Conservation (phyloP, 495 filamentous ascomycete species). For the Penicillium longicatenatum region DNA sequence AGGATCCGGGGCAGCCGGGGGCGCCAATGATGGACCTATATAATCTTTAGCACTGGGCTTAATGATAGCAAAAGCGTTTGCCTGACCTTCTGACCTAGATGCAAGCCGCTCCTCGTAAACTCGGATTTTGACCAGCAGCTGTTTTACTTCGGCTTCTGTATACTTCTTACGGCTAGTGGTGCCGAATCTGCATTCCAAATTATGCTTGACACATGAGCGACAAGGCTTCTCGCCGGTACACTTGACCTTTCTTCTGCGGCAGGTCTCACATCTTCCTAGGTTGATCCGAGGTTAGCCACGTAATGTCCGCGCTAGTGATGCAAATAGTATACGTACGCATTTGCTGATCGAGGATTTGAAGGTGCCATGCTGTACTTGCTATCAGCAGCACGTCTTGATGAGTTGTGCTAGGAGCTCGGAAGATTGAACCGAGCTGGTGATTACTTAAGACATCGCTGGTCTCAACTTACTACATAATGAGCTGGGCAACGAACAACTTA, state of each 20-base stretch:
- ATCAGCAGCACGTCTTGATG: not conserved
- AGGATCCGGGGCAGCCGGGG: not conserved
- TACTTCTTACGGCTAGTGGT: constrained; percentile 19
- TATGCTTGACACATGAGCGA: constrained; percentile 24
- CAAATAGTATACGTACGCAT: constrained; percentile 12
- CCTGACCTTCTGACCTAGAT: not conserved
- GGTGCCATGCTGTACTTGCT: constrained; percentile 2
- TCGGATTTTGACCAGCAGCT: constrained; percentile 9
- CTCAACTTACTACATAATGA: too few relatives aligned
- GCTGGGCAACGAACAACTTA: too few relatives aligned
- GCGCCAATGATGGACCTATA: not conserved
- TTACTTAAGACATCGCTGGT: too few relatives aligned
- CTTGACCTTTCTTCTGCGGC: constrained; percentile 26
- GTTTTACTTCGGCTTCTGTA: constrained; percentile 21
- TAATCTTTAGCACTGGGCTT: not conserved
- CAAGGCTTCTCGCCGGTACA: constrained; percentile 26
- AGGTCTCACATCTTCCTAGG: constrained; percentile 23
- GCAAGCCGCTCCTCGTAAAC: constrained; percentile 21
- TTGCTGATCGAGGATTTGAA: constrained; percentile 17
- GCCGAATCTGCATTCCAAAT: constrained; percentile 23
- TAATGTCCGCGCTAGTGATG: not conserved
- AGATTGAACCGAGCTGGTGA: not conserved
- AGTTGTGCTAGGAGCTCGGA: not conserved
- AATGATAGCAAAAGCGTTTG: not conserved
- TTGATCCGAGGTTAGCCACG: constrained; percentile 5